These are phyloP conservation scores for Tetrastigma voinierianum DNA, from an alignment of 164 flowering plant species.

Conservation along the genomic window DNA sequence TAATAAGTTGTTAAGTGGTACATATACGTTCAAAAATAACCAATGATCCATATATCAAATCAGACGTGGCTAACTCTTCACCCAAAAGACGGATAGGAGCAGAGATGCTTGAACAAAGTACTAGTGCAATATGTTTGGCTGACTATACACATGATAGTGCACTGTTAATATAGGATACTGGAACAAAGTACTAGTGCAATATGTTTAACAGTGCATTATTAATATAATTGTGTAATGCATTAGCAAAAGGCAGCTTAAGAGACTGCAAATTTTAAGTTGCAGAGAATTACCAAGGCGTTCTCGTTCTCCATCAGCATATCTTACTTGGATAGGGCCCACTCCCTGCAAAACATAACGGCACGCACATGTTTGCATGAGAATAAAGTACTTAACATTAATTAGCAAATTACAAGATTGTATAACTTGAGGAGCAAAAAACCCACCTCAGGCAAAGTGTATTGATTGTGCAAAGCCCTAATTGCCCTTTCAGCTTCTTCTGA, in stretches of 20 bases:
- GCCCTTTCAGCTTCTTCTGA: conserved; percentile 95
- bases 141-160: no score
- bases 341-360: conserved; percentile 49
- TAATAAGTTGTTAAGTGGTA: no score
- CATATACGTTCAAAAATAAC: no score
- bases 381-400: not conserved
- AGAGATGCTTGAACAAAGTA: no score
- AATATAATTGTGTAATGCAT: not conserved
- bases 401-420: conserved; percentile 3
- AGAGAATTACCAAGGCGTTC: conserved; percentile 83
- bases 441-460: conserved; percentile 87
- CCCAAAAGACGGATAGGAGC: no score
- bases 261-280: not conserved
- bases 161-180: no score
- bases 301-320: conserved; percentile 97
- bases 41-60: no score
- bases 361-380: conserved; percentile 2
- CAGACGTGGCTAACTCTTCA: no score
- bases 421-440: conserved; percentile 20
- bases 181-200: no score
- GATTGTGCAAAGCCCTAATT: conserved; percentile 88
- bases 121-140: no score
- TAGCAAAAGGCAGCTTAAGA: not conserved
- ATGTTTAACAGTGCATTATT: no score
- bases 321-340: conserved; percentile 93